phyloP scores from a whole-genome alignment of 2,329 filamentous ascomycete species.

The Alternaria gaisen region DNA sequence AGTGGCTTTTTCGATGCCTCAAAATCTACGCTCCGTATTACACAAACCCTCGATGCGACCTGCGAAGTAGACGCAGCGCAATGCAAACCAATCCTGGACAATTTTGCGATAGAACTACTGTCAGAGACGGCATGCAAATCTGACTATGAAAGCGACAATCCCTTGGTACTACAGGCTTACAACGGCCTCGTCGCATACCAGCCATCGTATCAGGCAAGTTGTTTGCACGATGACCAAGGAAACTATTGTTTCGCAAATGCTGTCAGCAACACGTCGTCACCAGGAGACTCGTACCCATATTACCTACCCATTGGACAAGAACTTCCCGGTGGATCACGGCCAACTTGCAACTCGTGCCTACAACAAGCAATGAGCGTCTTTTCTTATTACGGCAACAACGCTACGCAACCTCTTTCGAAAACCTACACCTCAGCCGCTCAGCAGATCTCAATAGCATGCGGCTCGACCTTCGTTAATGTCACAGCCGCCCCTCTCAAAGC shows the following conservation, averaged over 20 bases:
- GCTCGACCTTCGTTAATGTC: conserved; percentile 62
- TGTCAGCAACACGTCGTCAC: conserved; percentile 75
- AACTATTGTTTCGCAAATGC: conserved; percentile 84
- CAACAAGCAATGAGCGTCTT: conserved; percentile 84
- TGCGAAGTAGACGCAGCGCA: conserved; percentile 72
- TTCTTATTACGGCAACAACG: conserved; percentile 71
- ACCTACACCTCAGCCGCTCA: conserved; percentile 77
- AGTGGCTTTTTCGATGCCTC: conserved; percentile 82
- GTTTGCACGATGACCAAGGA: conserved; percentile 72
- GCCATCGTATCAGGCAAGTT: conserved; percentile 80
- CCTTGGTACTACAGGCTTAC: conserved; percentile 77
- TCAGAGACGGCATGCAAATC: conserved; percentile 70
- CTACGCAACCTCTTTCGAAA: conserved; percentile 69
- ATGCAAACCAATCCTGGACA: conserved; percentile 72
- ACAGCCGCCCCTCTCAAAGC: conserved; percentile 56
- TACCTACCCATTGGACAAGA: conserved; percentile 80
- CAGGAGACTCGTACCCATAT: conserved; percentile 82
- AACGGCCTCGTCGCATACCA: conserved; percentile 79
- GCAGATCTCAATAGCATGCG: conserved; percentile 73
- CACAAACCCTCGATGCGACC: conserved; percentile 78
- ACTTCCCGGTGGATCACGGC: conserved; percentile 72
- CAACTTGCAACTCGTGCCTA: conserved; percentile 79
- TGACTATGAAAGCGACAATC: conserved; percentile 74
- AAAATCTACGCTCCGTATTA: conserved; percentile 74
- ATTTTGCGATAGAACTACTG: conserved; percentile 72